Conservation (phyloP, 208 protist genomes). For the Acanthamoeba castellanii region DNA sequence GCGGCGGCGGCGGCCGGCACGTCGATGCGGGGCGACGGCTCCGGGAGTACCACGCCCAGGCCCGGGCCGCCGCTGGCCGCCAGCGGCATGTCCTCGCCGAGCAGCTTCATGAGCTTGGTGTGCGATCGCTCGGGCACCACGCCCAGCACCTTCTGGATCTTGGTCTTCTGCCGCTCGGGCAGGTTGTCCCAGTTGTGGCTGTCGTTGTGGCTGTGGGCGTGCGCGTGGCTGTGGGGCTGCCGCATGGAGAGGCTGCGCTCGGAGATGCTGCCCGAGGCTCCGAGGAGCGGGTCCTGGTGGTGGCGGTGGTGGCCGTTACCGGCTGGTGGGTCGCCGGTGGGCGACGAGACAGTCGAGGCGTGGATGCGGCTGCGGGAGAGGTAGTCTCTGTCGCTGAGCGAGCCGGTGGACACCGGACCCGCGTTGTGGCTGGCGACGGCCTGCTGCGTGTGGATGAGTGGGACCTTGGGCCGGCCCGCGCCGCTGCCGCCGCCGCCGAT, state of each 20-base stretch:
- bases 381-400: too few species aligned
- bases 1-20: neutral
- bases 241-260: neutral
- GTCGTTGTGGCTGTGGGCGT: too few species aligned
- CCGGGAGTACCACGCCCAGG: neutral
- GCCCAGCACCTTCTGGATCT: slow-evolving; percentile 47
- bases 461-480: too few species aligned
- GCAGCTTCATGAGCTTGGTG: neutral
- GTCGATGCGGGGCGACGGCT: neutral
- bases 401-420: too few species aligned
- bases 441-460: too few species aligned
- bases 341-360: too few species aligned
- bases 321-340: too few species aligned
- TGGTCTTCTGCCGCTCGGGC: neutral
- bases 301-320: too few species aligned
- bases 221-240: neutral
- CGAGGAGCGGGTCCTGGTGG: too few species aligned
- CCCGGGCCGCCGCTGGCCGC: neutral
- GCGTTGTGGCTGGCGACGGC: too few species aligned
- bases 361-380: too few species aligned
- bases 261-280: neutral
- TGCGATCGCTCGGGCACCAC: slow-evolving; percentile 24
- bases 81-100: neutral
- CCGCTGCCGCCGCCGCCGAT: too few species aligned
- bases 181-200: neutral